Evolutionary conservation across 1,284 basidiomycete genomes (phyloP).

Genomic region (Paramarasmius palmivorus): DNA sequence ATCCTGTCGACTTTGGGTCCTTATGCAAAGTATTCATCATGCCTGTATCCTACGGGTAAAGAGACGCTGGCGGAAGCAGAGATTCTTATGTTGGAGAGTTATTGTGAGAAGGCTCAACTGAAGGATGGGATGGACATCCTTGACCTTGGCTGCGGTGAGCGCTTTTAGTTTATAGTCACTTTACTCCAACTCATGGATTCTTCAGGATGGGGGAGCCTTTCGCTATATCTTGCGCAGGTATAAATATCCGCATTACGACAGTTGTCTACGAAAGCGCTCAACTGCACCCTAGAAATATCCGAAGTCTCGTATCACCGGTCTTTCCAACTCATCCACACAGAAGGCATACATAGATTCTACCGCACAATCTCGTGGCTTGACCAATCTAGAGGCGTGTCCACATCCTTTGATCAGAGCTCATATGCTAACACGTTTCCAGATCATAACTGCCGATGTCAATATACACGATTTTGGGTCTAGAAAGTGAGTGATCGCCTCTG

Average conservation of each 20-base stretch:
- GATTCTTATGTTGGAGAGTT: conserved; percentile 67
- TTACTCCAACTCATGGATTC: background rate
- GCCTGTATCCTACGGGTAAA: conserved; percentile 66
- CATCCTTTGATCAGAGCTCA: background rate
- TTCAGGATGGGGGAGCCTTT: conserved; percentile 72
- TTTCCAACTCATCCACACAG: conserved; percentile 76
- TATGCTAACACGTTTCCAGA: conserved; percentile 28
- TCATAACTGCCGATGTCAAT: conserved; percentile 77
- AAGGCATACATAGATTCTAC: conserved; percentile 65
- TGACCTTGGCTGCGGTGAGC: conserved; percentile 71
- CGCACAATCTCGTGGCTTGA: conserved; percentile 54
- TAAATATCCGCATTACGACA: conserved; percentile 11
- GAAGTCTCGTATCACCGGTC: conserved; percentile 60
- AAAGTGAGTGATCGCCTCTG: conserved; percentile 35
- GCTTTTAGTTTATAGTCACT: background rate
- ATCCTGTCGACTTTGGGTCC: conserved; percentile 39
- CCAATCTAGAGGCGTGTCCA: conserved; percentile 52
- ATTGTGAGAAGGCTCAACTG: conserved; percentile 69
- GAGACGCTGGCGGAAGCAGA: conserved; percentile 74
- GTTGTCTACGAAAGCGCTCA: background rate
- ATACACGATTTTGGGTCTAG: conserved; percentile 57
- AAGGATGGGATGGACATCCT: conserved; percentile 67
- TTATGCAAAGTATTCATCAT: conserved; percentile 51
- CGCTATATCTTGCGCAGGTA: conserved; percentile 69
- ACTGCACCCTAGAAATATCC: conserved; percentile 61